Evolutionary conservation across 768 basidiomycete genomes (phyloP).

Genomic region (Russula vinacea): DNA sequence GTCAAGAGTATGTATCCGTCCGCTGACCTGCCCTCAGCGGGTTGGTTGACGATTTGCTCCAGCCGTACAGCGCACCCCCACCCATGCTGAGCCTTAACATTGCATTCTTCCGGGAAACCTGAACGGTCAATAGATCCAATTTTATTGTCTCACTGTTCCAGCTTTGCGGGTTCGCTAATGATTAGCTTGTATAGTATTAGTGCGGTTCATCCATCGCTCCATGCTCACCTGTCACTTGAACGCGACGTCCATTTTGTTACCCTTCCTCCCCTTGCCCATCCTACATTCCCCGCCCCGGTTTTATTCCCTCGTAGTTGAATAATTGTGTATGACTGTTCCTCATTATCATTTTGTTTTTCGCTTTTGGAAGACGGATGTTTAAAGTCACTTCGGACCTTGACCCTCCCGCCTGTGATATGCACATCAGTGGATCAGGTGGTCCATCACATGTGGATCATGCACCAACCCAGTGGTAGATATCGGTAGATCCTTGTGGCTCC

Average conservation of each 20-base stretch:
- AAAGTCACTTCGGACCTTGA: not conserved
- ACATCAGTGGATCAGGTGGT: not conserved
- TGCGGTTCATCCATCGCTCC: not conserved
- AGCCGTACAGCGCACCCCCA: not conserved
- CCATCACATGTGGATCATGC: not conserved
- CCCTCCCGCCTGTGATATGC: not conserved
- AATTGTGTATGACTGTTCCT: not conserved
- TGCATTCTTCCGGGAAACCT: not conserved
- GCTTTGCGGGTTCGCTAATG: too few relatives aligned
- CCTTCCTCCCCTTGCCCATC: not conserved
- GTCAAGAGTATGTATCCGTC: not conserved
- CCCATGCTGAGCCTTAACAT: not conserved
- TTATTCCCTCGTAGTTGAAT: not conserved
- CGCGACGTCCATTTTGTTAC: not conserved
- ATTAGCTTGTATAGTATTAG: not conserved
- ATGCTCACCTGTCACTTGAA: not conserved
- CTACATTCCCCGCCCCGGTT: not conserved
- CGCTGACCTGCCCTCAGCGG: not conserved
- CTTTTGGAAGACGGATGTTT: not conserved
- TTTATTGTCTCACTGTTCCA: not conserved
- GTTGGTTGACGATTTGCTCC: not conserved
- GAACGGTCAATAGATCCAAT: not conserved
- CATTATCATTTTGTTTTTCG: not conserved
- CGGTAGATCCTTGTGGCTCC: not conserved
- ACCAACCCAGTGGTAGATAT: not conserved